Conservation (phyloP, 306 rosid species). For the Cicer cuneatum region DNA sequence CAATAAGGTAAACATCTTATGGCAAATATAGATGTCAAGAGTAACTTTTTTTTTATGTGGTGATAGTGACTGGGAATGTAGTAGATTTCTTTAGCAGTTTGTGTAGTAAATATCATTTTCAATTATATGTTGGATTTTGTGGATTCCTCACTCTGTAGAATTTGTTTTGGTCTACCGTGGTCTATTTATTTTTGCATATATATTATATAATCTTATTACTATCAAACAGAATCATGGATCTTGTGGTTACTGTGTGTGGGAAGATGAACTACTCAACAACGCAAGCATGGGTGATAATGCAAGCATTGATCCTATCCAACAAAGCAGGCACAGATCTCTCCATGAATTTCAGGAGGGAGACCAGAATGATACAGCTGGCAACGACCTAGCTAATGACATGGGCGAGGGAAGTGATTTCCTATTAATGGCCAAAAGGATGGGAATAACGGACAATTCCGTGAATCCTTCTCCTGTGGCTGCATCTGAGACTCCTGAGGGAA, state of each 20-base stretch:
- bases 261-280: conserved; percentile 33
- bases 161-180: conserved; percentile 5
- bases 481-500: conserved; percentile 16
- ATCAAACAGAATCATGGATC: conserved; percentile 47
- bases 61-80: not conserved
- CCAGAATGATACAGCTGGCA: not conserved
- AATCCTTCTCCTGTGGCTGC: not conserved
- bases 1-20: not conserved
- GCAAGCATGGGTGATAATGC: not conserved
- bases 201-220: conserved; percentile 17
- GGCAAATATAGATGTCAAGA: not conserved
- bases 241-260: conserved; percentile 42
- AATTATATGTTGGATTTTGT: not conserved
- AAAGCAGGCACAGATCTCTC: conserved; percentile 32
- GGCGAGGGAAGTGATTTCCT: conserved; percentile 8
- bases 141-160: conserved; percentile 11
- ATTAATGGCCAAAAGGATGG: conserved; percentile 33
- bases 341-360: conserved; percentile 9
- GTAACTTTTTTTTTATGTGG: not conserved
- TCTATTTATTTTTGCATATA: conserved; percentile 1
- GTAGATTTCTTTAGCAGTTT: not conserved
- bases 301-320: conserved; percentile 23
- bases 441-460: not conserved
- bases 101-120: not conserved
- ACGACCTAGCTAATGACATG: conserved; percentile 16